phyloP scores from a whole-genome alignment of 306 rosid species.

The Fragaria nilgerrensis region DNA sequence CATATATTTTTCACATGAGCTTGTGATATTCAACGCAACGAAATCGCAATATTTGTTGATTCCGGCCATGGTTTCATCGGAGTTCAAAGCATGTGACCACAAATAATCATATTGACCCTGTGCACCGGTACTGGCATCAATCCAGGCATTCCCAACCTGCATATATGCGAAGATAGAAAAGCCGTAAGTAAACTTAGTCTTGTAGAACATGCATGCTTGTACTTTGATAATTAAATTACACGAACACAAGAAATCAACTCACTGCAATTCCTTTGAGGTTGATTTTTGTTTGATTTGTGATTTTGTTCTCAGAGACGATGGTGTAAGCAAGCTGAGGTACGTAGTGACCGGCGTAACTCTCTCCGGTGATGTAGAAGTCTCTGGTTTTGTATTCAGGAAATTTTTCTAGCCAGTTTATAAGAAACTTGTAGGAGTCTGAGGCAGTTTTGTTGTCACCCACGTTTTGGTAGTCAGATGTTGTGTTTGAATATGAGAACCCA shows the following conservation, averaged over 20 bases:
- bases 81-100: constrained; percentile 54
- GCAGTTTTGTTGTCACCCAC: constrained; percentile 66
- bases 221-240: background rate
- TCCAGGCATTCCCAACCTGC: constrained; percentile 71
- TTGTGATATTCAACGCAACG: constrained; percentile 12
- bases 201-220: background rate
- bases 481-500: constrained; percentile 69
- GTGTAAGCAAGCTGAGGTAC: constrained; percentile 78
- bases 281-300: constrained; percentile 28
- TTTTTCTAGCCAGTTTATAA: constrained; percentile 57
- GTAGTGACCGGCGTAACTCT: constrained; percentile 75
- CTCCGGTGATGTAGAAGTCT: constrained; percentile 61
- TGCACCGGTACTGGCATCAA: constrained; percentile 38
- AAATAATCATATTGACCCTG: constrained; percentile 45
- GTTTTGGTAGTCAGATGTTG: constrained; percentile 16
- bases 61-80: constrained; percentile 45
- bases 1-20: constrained; percentile 27
- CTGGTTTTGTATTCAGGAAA: constrained; percentile 52
- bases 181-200: background rate
- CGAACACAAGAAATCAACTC: constrained; percentile 16
- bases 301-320: constrained; percentile 38
- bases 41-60: constrained; percentile 41
- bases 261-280: constrained; percentile 60
- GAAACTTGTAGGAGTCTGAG: constrained; percentile 51
- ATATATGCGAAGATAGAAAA: background rate